phyloP scores from a whole-genome alignment of 768 basidiomycete species.

The Pleurotus platypus region DNA sequence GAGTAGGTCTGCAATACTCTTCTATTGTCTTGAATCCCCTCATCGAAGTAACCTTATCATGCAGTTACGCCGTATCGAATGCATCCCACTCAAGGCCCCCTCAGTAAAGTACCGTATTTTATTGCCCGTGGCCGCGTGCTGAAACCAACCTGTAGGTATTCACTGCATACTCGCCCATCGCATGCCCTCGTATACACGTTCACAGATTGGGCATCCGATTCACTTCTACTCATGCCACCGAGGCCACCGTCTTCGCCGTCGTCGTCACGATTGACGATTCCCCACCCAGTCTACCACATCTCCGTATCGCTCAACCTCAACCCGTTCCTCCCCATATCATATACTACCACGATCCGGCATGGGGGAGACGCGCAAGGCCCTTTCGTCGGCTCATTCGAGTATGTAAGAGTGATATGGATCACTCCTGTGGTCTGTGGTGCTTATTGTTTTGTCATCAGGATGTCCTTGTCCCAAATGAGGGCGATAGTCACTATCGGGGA shows the following conservation, averaged over 20 bases:
- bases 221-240: constrained; percentile 36
- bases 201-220: constrained; percentile 28
- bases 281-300: constrained; percentile 35
- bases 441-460: constrained; percentile 17
- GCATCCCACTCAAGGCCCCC: not conserved
- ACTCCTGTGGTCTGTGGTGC: not conserved
- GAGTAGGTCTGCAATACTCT: not conserved
- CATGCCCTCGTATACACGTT: constrained; percentile 37
- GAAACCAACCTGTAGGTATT: not conserved
- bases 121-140: not conserved
- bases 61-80: not conserved
- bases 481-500: constrained; percentile 39
- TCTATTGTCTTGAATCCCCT: not conserved
- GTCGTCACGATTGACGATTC: constrained; percentile 14
- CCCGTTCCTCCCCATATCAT: constrained; percentile 43
- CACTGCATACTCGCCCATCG: constrained; percentile 14
- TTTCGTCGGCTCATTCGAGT: constrained; percentile 35
- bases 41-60: not conserved
- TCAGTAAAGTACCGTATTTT: not conserved
- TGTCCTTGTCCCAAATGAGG: constrained; percentile 37
- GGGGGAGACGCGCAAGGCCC: constrained; percentile 20
- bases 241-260: not conserved
- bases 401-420: constrained; percentile 8
- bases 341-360: constrained; percentile 34
- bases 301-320: constrained; percentile 39